Percentiles rank a stretch among this genome's conserved stretches.
Evolutionary conservation across 495 filamentous ascomycete species (phyloP).

Genomic region (Sporormia fimetaria): DNA sequence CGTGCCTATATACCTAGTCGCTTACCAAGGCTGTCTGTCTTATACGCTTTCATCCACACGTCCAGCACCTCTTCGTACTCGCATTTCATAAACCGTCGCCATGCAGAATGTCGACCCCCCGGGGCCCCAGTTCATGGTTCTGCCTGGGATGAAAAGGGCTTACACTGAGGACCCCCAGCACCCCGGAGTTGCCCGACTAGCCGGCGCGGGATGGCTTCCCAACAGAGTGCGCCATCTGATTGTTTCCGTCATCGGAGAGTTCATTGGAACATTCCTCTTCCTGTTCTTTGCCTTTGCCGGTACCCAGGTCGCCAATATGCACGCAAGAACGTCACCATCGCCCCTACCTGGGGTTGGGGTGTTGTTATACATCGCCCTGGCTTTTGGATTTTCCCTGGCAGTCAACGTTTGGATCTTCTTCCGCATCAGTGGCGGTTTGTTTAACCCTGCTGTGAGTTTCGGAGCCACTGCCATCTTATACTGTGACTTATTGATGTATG

Average conservation of each 20-base stretch:
- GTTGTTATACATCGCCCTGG: constrained; percentile 58
- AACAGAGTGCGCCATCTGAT: constrained; percentile 38
- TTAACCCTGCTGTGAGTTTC: constrained; percentile 60
- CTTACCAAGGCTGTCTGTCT: constrained; percentile 8
- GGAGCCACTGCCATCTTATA: constrained; percentile 1
- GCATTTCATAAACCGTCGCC: not conserved
- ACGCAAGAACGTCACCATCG: constrained; percentile 5
- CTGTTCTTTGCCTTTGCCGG: constrained; percentile 72
- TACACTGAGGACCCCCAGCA: constrained; percentile 20
- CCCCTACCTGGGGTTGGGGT: constrained; percentile 18
- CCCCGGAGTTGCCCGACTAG: constrained; percentile 13
- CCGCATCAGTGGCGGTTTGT: constrained; percentile 65
- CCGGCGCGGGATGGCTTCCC: constrained; percentile 23
- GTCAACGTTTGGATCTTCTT: constrained; percentile 85
- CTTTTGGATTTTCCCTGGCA: constrained; percentile 63
- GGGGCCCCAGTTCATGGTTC: constrained; percentile 24
- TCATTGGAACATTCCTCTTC: constrained; percentile 73
- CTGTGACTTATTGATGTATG: constrained; percentile 3
- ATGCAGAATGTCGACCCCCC: constrained; percentile 20
- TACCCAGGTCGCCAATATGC: constrained; percentile 57
- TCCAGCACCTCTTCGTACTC: constrained; percentile 4
- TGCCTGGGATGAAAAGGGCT: constrained; percentile 21
- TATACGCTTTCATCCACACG: constrained; percentile 8
- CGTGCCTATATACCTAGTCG: not conserved
- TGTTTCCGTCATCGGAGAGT: constrained; percentile 56